Evolutionary conservation across 345 rosid species (phyloP), one percentile per base, ranked within the genome.

Genomic region (Atalantia buxifolia): DNA sequence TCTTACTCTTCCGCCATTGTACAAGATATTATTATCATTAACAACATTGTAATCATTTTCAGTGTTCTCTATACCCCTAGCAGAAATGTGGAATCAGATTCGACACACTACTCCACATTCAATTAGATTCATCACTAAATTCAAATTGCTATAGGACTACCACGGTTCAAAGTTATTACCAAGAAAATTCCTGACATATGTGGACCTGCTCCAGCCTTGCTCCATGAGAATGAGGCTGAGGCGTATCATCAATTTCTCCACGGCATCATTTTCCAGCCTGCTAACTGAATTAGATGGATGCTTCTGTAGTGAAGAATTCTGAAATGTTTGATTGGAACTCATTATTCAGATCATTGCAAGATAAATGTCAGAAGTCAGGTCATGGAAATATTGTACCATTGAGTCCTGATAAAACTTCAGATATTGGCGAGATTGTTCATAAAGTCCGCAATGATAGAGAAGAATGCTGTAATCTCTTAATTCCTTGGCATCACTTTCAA

Each of bases 401-500:
- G 77, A 63, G n/a, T 87, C 85, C 40, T 69, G 71, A 74, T 88
- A 88, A 72, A 81, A 38, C 74, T 80, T 84, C 42, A 91, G 84
- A 83, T 82, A 87, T 42, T 82, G 80, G 71, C 87, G 82, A 7
- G 95, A 83, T 69, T 79, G 89, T 72, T 86, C 87, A 40, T 86
- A 89, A 14, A 88, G 82, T 64, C 92, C 92, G 27, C 93, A 89
- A 59, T 91, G 95, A 76, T 91, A 89, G 16, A 91, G 89, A 80
- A 91, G 92, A 76, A 86, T 77, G 82, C 92, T 84, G 81, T 89
- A 89, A 82, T 91, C 95, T 76, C 95, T 86, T 77, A 86, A 73
- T 77, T 91, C 95, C 62, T 76, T 83, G 2, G 89, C 84, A 77
- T 91, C 88, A 45, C 82, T 71, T 67, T 80, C 77, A 25, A 91